These are phyloP conservation scores for Xylaria sp. DNA, from an alignment of 2,329 filamentous ascomycete species.

Conservation along the genomic window DNA sequence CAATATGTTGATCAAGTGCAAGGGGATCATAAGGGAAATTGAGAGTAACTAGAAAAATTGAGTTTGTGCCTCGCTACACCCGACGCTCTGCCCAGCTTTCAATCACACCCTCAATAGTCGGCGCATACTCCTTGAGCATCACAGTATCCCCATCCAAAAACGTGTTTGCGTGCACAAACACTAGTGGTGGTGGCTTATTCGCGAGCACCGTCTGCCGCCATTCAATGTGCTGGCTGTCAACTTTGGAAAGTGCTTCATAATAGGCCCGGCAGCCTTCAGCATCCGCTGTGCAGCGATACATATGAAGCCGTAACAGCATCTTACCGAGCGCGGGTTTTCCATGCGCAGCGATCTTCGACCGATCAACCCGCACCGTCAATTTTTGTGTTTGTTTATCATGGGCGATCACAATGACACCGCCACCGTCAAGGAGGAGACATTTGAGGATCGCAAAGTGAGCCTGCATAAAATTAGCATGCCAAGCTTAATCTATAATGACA, in stretches of 20 bases:
- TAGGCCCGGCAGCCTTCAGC: conserved; percentile 55
- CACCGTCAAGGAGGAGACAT: conserved; percentile 59
- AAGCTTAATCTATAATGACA: no score
- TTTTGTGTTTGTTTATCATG: conserved; percentile 51
- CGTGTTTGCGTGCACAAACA: conserved; percentile 71
- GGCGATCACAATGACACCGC: conserved; percentile 57
- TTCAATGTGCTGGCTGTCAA: conserved; percentile 57
- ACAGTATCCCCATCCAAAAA: conserved; percentile 47
- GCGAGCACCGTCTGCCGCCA: conserved; percentile 62
- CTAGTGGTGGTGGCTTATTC: conserved; percentile 61
- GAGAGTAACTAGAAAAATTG: background rate
- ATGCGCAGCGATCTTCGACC: conserved; percentile 59
- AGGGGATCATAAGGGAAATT: background rate
- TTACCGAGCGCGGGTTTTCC: conserved; percentile 63
- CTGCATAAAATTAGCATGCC: conserved; percentile 46
- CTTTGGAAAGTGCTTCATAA: conserved; percentile 63
- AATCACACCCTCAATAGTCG: conserved; percentile 59
- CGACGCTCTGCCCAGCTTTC: conserved; percentile 51
- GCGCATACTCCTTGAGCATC: conserved; percentile 61
- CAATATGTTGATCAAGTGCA: conserved; percentile 19
- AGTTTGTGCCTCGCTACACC: conserved; percentile 7
- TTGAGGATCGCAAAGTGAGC: conserved; percentile 68
- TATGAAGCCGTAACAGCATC: conserved; percentile 64
- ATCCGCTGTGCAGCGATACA: conserved; percentile 68
- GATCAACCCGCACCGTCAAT: conserved; percentile 62